Percentiles rank a stretch among this genome's conserved stretches.
Evolutionary conservation across 345 rosid genomes (phyloP).

Genomic region (Syzygium grande): DNA sequence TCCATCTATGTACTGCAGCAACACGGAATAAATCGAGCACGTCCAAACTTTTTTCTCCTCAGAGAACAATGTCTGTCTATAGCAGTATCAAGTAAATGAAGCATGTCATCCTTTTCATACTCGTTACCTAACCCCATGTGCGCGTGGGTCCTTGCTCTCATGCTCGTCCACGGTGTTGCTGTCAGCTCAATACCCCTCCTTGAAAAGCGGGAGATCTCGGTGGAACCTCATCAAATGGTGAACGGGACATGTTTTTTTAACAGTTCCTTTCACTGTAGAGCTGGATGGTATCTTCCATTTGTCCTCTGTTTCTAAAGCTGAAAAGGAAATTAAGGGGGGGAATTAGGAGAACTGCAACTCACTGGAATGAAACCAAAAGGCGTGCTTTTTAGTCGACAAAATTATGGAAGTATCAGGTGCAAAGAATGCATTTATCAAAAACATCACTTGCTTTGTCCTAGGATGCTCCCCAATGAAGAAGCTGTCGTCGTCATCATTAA

Average conservation of each 20-base stretch:
- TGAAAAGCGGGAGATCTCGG: neutral
- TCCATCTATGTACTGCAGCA: neutral
- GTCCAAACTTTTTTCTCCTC: neutral
- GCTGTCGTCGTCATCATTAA: neutral
- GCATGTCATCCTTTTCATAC: neutral
- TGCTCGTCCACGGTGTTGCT: neutral
- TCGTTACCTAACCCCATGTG: neutral
- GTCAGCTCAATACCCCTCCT: neutral
- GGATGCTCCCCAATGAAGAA: neutral
- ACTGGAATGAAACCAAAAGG: neutral
- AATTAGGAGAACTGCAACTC: neutral
- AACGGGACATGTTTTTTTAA: neutral
- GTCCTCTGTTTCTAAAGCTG: neutral
- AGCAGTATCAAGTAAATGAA: neutral
- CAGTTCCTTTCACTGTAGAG: neutral
- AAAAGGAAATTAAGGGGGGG: neutral
- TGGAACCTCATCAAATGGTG: neutral
- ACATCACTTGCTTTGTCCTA: neutral
- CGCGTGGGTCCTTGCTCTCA: neutral
- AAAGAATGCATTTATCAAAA: neutral
- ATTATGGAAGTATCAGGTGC: neutral
- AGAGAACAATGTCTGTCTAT: no score
- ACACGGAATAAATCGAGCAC: neutral
- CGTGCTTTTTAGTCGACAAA: neutral
- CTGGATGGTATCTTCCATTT: neutral